Evolutionary conservation across 2,329 filamentous ascomycete genomes (phyloP), one percentile per base, ranked within the genome.

Genomic region (Geosmithia flava): DNA sequence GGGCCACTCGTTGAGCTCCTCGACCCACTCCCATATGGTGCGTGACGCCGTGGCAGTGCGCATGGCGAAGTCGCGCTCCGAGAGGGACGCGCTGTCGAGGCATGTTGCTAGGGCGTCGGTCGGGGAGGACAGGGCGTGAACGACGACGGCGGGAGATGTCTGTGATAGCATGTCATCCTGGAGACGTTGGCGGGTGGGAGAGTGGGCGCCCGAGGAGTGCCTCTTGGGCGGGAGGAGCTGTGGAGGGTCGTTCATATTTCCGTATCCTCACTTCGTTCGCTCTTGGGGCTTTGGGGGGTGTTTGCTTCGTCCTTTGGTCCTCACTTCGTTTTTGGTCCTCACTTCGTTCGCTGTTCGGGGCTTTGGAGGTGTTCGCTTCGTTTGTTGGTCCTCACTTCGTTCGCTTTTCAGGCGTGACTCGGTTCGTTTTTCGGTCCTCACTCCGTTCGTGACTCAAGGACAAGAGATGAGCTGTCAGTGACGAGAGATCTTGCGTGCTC

Each of bases 1-100:
- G 2, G 68, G 62, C 80, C 78, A 81, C 43, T 66, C 59, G 43
- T 68, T 66, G 40, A 93, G 70, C 67, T 93, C 87, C n/a, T 78
- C 70, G 23, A 85, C 71, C 86, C 87, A 93, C 58, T 78, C 74
- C 62, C 83, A 75, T 52, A 93, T 78, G 53, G 77, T 80, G 56
- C 83, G 78, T 13, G 84, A 84, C 16, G 84, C 81, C 51, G 81
- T 64, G 42, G 85, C 85, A 42, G 85, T 81, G 52, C 79, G 76
- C 56, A 83, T 71, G 42, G 82, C 85, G 62, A 91, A 81, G 16
- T 83, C 80, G 56, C 83, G 78, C 63, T 91, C 84, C 20, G 76
- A 67, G 3, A 72, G 66, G 1, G 82, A 81, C 16, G 83, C 78
- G 37, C 68, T 69, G 51, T 81, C 75, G 50, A 88, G 74, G 58